Base-by-base conservation (phyloP, 768 basidiomycete species). In the Xerocomus brunneocitrinus region DNA sequence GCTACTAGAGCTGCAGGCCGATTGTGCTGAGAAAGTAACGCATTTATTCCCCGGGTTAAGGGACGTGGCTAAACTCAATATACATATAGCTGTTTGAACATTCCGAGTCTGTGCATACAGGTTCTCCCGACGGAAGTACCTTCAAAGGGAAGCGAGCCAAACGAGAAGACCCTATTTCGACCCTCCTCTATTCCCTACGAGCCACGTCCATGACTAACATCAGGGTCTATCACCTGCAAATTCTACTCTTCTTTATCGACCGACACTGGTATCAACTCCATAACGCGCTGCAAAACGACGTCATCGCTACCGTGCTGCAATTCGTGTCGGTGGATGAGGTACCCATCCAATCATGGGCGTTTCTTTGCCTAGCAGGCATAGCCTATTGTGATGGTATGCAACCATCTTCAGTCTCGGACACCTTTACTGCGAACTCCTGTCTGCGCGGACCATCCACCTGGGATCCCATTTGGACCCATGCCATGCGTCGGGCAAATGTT, bases 161-260 rank as follows among this genome's bases (percentile, higher is more conserved):
- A 60, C 59, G 78, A 12, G 81, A 84, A 56, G 81, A 83, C 57
- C 85, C 89, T 2, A 72, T 91, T 50, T 63, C 73, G 1, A 67
- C 74, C 16, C 70, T 91, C 19, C 72, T 91, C 9, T 61, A 72
- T 47, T 75, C 75, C 10, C 76, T 87, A 54, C 74, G 74, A 49
- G 54, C 64, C 8, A 42, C 55, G 52, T 16, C 57, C 67, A 3
- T 63, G 66, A 32, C 70, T 60, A 58, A 59, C 64, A 59, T 76
- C 70, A 60, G 71, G 65, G 56, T 79, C 72, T 71, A 80, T 58
- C 74, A 79, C 58, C 71, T 95, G 1, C 93, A 97, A 68, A 75
- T 84, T 9, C 74, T 97, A 3, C 80, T 95, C 24, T 97, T 98
- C 73, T 75, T 97, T 65, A 79, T 94, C 56, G 83, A 89, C 60